These are phyloP conservation scores for Fusarium sulawesiense DNA, from an alignment of 2,329 filamentous ascomycete genomes.

Conservation along the genomic window DNA sequence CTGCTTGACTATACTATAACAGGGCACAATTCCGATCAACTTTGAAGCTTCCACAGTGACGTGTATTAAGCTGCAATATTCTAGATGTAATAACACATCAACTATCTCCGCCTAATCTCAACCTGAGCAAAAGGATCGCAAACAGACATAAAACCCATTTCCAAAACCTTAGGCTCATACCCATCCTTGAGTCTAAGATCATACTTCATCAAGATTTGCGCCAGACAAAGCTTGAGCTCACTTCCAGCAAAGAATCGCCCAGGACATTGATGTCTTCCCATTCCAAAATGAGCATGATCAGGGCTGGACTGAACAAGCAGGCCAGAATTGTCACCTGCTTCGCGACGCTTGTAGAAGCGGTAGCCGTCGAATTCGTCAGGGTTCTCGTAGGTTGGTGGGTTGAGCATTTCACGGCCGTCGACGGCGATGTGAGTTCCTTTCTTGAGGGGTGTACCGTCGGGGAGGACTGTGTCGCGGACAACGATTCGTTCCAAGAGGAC, in stretches of 20 bases:
- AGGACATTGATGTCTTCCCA: background rate
- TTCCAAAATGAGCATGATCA: background rate
- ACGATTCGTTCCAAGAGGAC: background rate
- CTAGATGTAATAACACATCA: accelerated
- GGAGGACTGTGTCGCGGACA: background rate
- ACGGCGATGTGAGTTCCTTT: background rate
- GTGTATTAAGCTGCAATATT: accelerated
- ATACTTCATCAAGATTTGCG: background rate
- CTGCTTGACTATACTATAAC: background rate
- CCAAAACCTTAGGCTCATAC: background rate
- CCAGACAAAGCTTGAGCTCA: background rate
- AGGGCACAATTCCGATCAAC: background rate
- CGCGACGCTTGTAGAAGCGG: background rate
- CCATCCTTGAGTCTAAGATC: background rate
- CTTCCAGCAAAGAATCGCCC: background rate
- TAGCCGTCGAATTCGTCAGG: background rate
- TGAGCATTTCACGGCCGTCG: background rate
- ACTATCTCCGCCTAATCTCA: background rate
- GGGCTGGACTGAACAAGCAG: background rate
- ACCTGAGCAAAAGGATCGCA: background rate
- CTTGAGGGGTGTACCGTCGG: background rate
- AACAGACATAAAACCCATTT: background rate
- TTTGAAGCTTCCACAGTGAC: accelerated
- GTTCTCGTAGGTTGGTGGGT: accelerated
- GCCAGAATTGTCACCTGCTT: background rate